A percentile compares a stretch with the other conserved stretches of the same genome.
Evolutionary conservation across 2,329 filamentous ascomycete genomes (phyloP).

Genomic region (Fusarium papillatum): DNA sequence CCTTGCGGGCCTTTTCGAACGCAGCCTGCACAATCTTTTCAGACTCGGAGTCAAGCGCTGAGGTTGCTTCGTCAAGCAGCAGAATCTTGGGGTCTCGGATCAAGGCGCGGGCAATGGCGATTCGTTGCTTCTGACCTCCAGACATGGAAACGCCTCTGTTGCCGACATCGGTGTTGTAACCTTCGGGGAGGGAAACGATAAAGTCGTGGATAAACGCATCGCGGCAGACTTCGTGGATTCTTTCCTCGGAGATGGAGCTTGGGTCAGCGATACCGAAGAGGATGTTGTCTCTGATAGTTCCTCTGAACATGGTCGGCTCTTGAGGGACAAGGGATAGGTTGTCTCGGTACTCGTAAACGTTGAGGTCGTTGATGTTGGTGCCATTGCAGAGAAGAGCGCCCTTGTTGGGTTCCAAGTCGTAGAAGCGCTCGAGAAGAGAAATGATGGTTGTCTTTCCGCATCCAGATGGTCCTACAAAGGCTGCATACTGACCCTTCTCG

Average conservation of each 20-base stretch:
- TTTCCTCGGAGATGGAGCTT: constrained; percentile 62
- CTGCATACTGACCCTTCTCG: constrained; percentile 77
- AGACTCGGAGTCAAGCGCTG: constrained; percentile 72
- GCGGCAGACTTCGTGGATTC: constrained; percentile 67
- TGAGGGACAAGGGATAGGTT: constrained; percentile 80
- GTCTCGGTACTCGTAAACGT: constrained; percentile 73
- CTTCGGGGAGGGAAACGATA: constrained; percentile 74
- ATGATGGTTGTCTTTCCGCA: constrained; percentile 83
- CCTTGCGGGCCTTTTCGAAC: constrained; percentile 72
- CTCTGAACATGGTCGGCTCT: constrained; percentile 79
- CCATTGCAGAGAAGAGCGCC: constrained; percentile 77
- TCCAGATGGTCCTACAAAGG: constrained; percentile 77
- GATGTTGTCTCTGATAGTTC: constrained; percentile 79
- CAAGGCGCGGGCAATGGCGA: constrained; percentile 78
- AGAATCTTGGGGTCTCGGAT: constrained; percentile 74
- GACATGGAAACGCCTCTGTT: constrained; percentile 75
- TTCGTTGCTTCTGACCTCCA: constrained; percentile 78
- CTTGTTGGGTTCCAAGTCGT: constrained; percentile 65
- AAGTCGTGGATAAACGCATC: constrained; percentile 81
- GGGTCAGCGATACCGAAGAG: constrained; percentile 70
- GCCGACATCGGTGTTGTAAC: constrained; percentile 77
- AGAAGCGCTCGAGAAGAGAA: constrained; percentile 75
- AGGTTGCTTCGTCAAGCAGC: constrained; percentile 80
- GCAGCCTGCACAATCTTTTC: constrained; percentile 74
- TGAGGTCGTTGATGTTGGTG: constrained; percentile 68